Base-by-base conservation (phyloP, 805 yeast genomes). In the Isabelozyma rhagii region DNA sequence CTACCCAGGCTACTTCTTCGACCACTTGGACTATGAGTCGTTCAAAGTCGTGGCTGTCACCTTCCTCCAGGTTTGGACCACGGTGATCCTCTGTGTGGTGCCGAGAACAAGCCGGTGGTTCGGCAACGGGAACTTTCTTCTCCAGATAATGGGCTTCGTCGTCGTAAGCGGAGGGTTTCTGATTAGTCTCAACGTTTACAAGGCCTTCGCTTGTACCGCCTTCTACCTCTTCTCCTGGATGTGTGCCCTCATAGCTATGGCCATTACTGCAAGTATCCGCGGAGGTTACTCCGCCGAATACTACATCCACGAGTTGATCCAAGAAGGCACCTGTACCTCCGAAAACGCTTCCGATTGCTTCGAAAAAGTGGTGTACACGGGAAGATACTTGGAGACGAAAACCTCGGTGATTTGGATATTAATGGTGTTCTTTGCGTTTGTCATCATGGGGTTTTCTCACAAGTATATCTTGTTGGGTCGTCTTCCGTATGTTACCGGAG, bases 61-160 rank as follows among this genome's bases (percentile, higher is more conserved):
- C 2, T 68, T 66, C 62, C 41, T 60, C 13, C 68, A 63, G 45
- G 53, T 63, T 2, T 68, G 70, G 68, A 45, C 48, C 15, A 55
- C 63, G 3, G 60, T 64, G 5, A 50, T 69, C 8, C 40, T 68
- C 14, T 48, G 57, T 8, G 54, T 66, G 4, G 57, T 64, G 3
- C 69, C 66, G 2, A 41, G 49, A 2, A 54, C 64, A 1, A 55
- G 60, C 42, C 43, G 40, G 18, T 69, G 72, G 72, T 14, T 68
- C 0, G 72, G 72, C 5, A 47, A 45, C 17, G 70, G 67, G 3
- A 54, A 66, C 3, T 69, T 59, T 49, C 52, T 69, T 41, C 46
- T 64, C 34, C 68, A 60, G 41, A 58, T 68, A 11, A 51, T 68
- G 21, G 68, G 64, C 2, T 64, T 67, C 43, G 58, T 67, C 25